Base-by-base conservation (phyloP, 2,329 filamentous ascomycete species). In the Diaporthe longicolla region DNA sequence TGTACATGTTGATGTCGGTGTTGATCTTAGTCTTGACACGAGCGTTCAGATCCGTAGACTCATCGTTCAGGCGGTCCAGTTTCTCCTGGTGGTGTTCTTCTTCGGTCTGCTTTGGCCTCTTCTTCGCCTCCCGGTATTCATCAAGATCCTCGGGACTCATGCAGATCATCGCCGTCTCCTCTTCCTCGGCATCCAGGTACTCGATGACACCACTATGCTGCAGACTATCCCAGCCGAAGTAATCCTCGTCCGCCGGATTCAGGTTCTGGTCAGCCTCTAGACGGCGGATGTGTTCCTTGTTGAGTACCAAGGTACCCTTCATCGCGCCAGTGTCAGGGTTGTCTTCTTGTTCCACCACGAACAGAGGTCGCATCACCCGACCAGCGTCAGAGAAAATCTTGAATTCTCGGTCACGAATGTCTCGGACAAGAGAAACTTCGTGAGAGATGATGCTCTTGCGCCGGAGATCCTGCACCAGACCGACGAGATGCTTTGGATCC, bases 351-450 rank as follows among this genome's bases (percentile, higher is more conserved):
- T 98, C 95, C 50, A 99, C 93, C 15, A 97, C 95, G 82, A 97
- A 98, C 7, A 98, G 87, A 0, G 97, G 97, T 77, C 97, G 91
- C 88, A 97, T 97, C 71, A 99, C 95, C 83, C 97, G 93, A 37
- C 97, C 97, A 55, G 96, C 96, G 83, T 99, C 97, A 4, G 96
- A 98, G 83, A 98, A 98, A 79, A 99, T 96, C 85, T 97, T 97
- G 89, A 99, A 98, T 83, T 99, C 97, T 79, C 96, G 92, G 79
- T 99, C 97, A 83, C 97, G 93, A 79, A 99, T 98, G 81, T 99
- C 97, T 81, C 97, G 92, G 79, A 99, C 94, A 79, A 99, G 89
- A 76, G 95, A 98, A 78, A 98, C 95, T 85, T 98, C 96, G 78
- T 95, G 94, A 19, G 94, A 95, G 75, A 99, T 93, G 80, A 94